Conservation (phyloP, 371 early-diverging fungal genomes). For the Mortierella sp. region DNA sequence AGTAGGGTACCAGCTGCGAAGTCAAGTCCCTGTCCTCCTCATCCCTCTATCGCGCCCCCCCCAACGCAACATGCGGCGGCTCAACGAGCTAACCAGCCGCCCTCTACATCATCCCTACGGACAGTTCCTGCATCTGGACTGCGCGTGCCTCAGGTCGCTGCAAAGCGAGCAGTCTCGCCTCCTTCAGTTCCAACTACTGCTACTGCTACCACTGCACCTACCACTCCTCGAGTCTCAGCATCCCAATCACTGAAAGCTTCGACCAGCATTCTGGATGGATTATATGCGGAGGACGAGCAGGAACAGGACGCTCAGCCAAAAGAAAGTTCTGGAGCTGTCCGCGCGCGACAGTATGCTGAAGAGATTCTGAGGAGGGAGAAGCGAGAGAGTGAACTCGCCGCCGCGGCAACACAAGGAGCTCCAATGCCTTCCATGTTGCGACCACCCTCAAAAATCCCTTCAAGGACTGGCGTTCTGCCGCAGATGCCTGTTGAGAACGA, state of each 20-base stretch:
- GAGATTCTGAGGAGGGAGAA: slow-evolving; percentile 11
- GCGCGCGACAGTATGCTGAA: slow-evolving; percentile 31
- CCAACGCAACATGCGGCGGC: not conserved
- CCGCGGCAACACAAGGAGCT: not conserved
- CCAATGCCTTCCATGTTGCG: slow-evolving; percentile 24
- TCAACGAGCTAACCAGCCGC: not conserved
- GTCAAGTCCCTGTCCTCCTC: not conserved
- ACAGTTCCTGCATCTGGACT: slow-evolving; percentile 13
- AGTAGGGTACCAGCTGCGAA: slow-evolving; percentile 9
- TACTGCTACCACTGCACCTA: not conserved
- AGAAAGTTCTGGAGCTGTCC: slow-evolving; percentile 37
- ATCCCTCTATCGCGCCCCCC: slow-evolving; percentile 2
- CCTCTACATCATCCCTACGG: slow-evolving; percentile 2
- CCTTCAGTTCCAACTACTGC: not conserved
- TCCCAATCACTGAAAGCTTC: slow-evolving; percentile 5
- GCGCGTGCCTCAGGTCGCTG: slow-evolving; percentile 21
- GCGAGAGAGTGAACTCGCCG: slow-evolving; percentile 9
- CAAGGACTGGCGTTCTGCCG: slow-evolving; percentile 10
- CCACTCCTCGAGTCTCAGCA: not conserved
- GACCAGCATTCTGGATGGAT: slow-evolving; percentile 41
- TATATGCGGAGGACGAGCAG: slow-evolving; percentile 15
- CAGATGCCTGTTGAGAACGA: not conserved
- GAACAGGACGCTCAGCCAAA: slow-evolving; percentile 36
- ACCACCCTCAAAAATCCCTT: slow-evolving; percentile 18
- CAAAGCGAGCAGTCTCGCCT: slow-evolving; percentile 1